Evolutionary conservation across 805 yeast genomes (phyloP).

Genomic region (Starmerella apis): DNA sequence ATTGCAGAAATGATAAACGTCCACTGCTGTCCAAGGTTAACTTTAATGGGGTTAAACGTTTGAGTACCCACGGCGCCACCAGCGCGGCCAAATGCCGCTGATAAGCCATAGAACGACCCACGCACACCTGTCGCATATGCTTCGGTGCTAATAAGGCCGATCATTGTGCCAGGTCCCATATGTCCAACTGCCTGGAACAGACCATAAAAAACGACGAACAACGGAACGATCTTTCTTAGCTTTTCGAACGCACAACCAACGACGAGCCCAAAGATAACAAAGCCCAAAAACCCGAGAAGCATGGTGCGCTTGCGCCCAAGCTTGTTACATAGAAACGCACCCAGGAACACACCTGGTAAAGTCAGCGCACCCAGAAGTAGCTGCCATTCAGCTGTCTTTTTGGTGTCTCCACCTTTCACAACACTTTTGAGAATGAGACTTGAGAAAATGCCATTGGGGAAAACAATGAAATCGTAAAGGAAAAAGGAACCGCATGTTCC

Average conservation of each 20-base stretch:
- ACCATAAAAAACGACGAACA: constrained; percentile 64
- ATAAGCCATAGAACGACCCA: constrained; percentile 62
- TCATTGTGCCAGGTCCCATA: constrained; percentile 67
- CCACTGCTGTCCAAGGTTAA: constrained; percentile 55
- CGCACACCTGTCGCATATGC: constrained; percentile 66
- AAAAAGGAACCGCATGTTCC: constrained; percentile 77
- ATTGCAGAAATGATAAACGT: constrained; percentile 71
- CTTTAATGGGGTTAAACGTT: constrained; percentile 57
- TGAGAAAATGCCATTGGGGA: constrained; percentile 67
- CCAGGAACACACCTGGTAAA: constrained; percentile 62
- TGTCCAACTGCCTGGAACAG: constrained; percentile 60
- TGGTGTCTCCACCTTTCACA: constrained; percentile 37
- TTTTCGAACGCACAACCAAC: constrained; percentile 43
- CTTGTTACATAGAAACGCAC: constrained; percentile 52
- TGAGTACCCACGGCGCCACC: constrained; percentile 80
- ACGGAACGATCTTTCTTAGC: constrained; percentile 45
- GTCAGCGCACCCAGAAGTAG: constrained; percentile 51
- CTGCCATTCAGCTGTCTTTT: constrained; percentile 61
- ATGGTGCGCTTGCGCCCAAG: constrained; percentile 65
- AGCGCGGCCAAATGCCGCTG: constrained; percentile 71
- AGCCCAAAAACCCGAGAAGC: constrained; percentile 61
- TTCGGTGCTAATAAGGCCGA: constrained; percentile 59
- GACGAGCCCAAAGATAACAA: constrained; percentile 44
- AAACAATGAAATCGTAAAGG: constrained; percentile 68
- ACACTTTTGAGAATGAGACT: constrained; percentile 47